phyloP scores from a whole-genome alignment of 352 stramenopile species.

The Pythium chondricola region DNA sequence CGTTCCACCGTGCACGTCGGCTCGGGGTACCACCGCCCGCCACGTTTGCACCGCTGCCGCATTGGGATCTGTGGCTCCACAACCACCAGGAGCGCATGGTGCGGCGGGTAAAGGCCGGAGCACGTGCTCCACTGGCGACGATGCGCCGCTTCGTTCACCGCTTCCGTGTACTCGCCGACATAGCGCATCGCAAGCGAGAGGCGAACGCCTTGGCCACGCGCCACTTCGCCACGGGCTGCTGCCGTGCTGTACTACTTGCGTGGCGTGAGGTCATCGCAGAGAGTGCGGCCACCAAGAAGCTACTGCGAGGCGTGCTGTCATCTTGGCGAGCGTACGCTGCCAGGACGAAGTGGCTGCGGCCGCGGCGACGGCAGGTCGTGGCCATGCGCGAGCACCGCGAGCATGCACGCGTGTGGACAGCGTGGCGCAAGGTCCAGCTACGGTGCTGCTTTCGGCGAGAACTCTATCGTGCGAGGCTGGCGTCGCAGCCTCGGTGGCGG shows the following conservation, averaged over 20 bases:
- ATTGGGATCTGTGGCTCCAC: slow-evolving; percentile 71
- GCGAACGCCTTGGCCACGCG: slow-evolving; percentile 12
- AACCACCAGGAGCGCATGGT: slow-evolving; percentile 76
- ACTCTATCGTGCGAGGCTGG: slow-evolving; percentile 37
- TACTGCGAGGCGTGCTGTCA: slow-evolving; percentile 19
- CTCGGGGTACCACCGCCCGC: slow-evolving; percentile 35
- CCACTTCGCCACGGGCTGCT: slow-evolving; percentile 14
- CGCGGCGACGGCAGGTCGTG: slow-evolving; percentile 26
- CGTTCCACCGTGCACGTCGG: slow-evolving; percentile 47
- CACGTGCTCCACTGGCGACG: slow-evolving; percentile 38
- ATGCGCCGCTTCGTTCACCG: slow-evolving; percentile 42
- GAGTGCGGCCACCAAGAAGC: slow-evolving; percentile 38
- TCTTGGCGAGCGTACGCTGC: slow-evolving; percentile 26
- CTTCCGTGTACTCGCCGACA: slow-evolving; percentile 24
- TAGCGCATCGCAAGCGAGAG: slow-evolving; percentile 13
- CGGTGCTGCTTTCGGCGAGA: slow-evolving; percentile 54
- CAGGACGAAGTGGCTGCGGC: slow-evolving; percentile 32
- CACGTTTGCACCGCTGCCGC: slow-evolving; percentile 36
- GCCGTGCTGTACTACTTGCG: slow-evolving; percentile 18
- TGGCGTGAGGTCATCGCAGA: slow-evolving; percentile 52
- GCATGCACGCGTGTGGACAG: slow-evolving; percentile 23
- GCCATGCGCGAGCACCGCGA: slow-evolving; percentile 13
- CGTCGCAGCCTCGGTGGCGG: slow-evolving; percentile 36
- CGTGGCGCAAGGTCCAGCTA: slow-evolving; percentile 50
- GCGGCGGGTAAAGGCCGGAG: slow-evolving; percentile 55